These are phyloP conservation scores for Clonostachys byssicola DNA, from an alignment of 2,329 filamentous ascomycete genomes.

Conservation along the genomic window DNA sequence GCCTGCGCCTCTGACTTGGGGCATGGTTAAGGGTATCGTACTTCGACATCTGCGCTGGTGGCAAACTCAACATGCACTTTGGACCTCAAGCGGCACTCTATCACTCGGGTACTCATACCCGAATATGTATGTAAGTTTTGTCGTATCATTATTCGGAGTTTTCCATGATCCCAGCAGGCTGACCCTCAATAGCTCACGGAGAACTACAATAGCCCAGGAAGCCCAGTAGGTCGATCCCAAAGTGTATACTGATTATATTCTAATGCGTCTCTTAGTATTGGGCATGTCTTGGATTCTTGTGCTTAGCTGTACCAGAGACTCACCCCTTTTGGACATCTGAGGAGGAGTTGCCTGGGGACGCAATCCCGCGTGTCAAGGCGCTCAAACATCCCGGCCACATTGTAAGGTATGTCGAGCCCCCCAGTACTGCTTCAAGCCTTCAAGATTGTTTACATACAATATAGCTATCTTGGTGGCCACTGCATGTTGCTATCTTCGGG, in stretches of 20 bases:
- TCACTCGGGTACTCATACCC: slow-evolving; percentile 76
- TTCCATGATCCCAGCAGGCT: too few species aligned
- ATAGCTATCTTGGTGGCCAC: slow-evolving; percentile 56
- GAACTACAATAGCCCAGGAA: slow-evolving; percentile 78
- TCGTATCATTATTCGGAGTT: too few species aligned
- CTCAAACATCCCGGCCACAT: slow-evolving; percentile 71
- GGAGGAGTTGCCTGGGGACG: slow-evolving; percentile 55
- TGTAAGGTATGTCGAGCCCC: slow-evolving; percentile 21
- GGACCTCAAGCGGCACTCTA: slow-evolving; percentile 69
- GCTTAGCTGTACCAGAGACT: slow-evolving; percentile 61
- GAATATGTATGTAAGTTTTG: slow-evolving; percentile 58
- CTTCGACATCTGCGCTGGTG: slow-evolving; percentile 75
- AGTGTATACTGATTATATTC: too few species aligned
- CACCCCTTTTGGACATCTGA: slow-evolving; percentile 73
- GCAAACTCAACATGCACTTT: slow-evolving; percentile 71
- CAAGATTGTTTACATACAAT: too few species aligned
- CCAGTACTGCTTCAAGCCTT: too few species aligned
- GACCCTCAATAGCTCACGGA: slow-evolving; percentile 36
- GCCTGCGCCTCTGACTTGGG: slow-evolving; percentile 70
- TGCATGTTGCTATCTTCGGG: slow-evolving; percentile 28
- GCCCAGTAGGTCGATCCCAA: slow-evolving; percentile 21
- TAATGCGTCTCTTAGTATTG: slow-evolving; percentile 46
- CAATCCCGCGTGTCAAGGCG: slow-evolving; percentile 54
- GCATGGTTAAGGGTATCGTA: slow-evolving; percentile 75
- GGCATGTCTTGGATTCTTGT: slow-evolving; percentile 75